Percentiles rank a stretch among this genome's conserved stretches.
Conservation (phyloP, 2,329 filamentous ascomycete genomes). For the Penicillium sp. region DNA sequence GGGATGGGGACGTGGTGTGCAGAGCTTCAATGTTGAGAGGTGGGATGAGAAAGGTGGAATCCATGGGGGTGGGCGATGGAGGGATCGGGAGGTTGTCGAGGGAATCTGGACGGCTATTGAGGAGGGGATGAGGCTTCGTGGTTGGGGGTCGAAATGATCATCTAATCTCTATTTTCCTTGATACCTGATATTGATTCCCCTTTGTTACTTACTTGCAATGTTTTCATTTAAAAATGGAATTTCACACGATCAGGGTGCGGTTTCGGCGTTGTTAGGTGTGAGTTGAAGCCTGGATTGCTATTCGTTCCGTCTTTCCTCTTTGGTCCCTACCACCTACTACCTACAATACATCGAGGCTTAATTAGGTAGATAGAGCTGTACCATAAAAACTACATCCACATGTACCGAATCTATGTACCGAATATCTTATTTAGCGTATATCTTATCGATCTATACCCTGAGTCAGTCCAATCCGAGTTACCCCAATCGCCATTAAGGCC, state of each 20-base stretch:
- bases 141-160: conserved; percentile 60
- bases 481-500: background rate
- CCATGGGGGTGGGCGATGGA: conserved; percentile 58
- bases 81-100: conserved; percentile 91
- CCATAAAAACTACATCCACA: background rate
- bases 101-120: conserved; percentile 89
- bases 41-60: conserved; percentile 59
- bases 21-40: conserved; percentile 78
- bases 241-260: conserved; percentile 1
- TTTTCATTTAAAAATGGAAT: conserved; percentile 2
- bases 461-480: background rate
- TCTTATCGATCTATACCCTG: background rate
- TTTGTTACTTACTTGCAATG: background rate
- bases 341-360: background rate
- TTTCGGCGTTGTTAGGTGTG: conserved; percentile 7
- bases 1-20: conserved; percentile 81
- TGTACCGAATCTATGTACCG: background rate
- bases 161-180: background rate
- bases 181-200: conserved; percentile 1
- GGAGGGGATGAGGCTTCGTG: conserved; percentile 78
- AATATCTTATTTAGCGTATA: background rate
- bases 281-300: background rate
- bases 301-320: background rate
- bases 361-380: background rate
- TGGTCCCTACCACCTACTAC: background rate